Conservation (phyloP, 2,329 filamentous ascomycete species). For the Cladobotryum mycophilum region DNA sequence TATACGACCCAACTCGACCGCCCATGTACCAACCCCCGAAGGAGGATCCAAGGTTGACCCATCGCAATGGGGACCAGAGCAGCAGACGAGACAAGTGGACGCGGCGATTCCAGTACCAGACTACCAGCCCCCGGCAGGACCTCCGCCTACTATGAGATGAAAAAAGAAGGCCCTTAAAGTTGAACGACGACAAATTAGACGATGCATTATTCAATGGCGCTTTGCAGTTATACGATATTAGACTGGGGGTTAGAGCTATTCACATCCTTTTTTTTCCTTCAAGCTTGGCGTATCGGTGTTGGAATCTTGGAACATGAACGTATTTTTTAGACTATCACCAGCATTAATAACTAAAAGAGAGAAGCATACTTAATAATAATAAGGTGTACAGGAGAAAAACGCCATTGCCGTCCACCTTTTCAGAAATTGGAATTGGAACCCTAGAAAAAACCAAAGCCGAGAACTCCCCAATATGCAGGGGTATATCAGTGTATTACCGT, state of each 20-base stretch:
- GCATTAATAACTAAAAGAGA: background rate
- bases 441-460: background rate
- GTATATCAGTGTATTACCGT: background rate
- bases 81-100: slow-evolving; percentile 17
- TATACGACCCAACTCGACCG: slow-evolving; percentile 53
- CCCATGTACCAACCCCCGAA: slow-evolving; percentile 49
- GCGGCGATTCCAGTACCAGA: slow-evolving; percentile 20
- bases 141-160: slow-evolving; percentile 32
- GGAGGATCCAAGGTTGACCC: slow-evolving; percentile 50
- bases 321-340: no score
- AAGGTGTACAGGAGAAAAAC: background rate
- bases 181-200: background rate
- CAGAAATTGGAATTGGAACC: no score
- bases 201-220: no score
- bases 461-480: background rate
- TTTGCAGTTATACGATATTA: no score
- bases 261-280: no score
- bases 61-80: slow-evolving; percentile 33
- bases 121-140: slow-evolving; percentile 41
- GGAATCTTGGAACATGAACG: no score
- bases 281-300: no score
- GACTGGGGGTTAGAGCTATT: no score
- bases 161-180: background rate
- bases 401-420: no score
- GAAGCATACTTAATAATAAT: background rate